Base-by-base conservation (phyloP, 2,329 filamentous ascomycete species). In the Trichoderma hamatum region DNA sequence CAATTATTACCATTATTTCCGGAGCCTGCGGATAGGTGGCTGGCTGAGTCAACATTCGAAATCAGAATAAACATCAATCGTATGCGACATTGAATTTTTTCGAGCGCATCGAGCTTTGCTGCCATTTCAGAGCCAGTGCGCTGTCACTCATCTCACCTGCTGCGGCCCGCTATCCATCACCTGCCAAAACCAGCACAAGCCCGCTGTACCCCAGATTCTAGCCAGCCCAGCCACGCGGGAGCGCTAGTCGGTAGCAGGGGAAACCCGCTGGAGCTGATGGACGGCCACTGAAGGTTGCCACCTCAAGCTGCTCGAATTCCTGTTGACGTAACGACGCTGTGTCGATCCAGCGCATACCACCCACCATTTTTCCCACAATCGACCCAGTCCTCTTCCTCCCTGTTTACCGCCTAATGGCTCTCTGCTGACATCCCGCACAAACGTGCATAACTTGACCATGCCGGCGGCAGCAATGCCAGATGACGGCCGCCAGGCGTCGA, bases 401-500 rank as follows among this genome's bases (percentile, higher is more conserved):
- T 68, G 30, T 46, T 16, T 34, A 39, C 54, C 19, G 51, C 55
- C 49, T 49, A 55, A 60, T 67, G 58, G 46, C n/a, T 24, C 30
- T 54, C 66, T 43, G 43, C 66, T 63, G 54, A 26, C 56, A 49
- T 63, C 43, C 39, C 46, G 54, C 67, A 60, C 60, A 54, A 64
- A 49, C 67, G 43, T 59, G 54, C 58, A 63, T 56, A 65, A 52
- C 54, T 24, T 60, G 54, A n/a, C 46, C 63, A 66, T 66, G 63
- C 49, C 63, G 34, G 52, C 59, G 63, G 68, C 65, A 49, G 63
- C 62, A 34, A 72, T 72, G 73, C 68, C 72, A 28, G 72, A 73
- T 61, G 70, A 74, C 36, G 67, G 69, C 43, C 70, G 46, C 52
- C 72, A 55, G 67, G 66, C 54, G 55, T 64, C 52, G 49, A 68